Base-by-base conservation (phyloP, 2,329 filamentous ascomycete species). In the Aureobasidium leucospermi region DNA sequence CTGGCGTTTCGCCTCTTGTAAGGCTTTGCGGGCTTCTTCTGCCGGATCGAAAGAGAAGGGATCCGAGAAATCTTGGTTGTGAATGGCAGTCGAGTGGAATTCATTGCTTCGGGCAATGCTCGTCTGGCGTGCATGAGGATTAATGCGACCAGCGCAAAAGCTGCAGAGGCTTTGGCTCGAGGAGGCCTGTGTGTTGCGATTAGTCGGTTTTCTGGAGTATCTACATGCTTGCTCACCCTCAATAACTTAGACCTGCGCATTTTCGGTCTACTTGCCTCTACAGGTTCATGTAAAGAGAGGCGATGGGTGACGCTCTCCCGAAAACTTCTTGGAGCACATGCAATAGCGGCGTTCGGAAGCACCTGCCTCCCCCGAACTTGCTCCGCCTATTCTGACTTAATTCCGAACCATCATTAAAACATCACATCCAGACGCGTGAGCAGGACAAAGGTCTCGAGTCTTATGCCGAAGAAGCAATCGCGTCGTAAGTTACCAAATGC, bases 161-260 rank as follows among this genome's bases (percentile, higher is more conserved):
- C 36, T 55, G 51, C 59, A 61, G 29, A 61, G 5, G 39, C 52
- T 57, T n/a, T 61, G 59, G 53, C 59, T 58, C 9, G 59, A 61
- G 15, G 52, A 56, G 15, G 52, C 39, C 59, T 61, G 48, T 31
- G n/a, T 31, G 15, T 13, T 6, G 13, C 29, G 6, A 13, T 60
- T 34, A 57, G 51, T 19, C 1, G 13, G 8, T 16, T 16, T 29
- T 15, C 28, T 16, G 1, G 6, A n/a, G 16, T 11, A 6, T 15
- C 36, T 11, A 6, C 9, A 15, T 4, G 9, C 4, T 16, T 6
- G 32, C 43, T 48, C 38, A 19, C 59, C 59, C 59, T 61, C 39
- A 61, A 31, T 31, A 61, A 41, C 28, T 38, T 47, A 8, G 51
- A 47, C 29, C 46, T 58, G 38, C 59, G 52, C 59, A 61, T 61